Base-by-base conservation (phyloP, 257 asterid species). In the Solanum boliviense region DNA sequence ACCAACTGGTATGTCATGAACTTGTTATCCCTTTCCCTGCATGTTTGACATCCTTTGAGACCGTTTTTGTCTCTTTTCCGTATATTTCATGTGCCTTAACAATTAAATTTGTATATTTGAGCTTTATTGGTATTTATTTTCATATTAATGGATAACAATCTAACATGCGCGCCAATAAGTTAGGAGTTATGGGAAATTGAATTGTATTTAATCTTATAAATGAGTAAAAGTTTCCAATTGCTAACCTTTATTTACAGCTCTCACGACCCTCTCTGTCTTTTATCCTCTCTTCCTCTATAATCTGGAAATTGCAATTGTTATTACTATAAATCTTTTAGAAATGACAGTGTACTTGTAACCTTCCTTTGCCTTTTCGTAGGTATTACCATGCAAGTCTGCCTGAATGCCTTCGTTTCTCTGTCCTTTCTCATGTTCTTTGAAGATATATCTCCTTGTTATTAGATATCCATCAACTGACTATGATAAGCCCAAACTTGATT, bases 1-100 rank as follows among this genome's bases (percentile, higher is more conserved):
- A 92, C 91, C 97, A 95, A 92, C 92, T 97, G 98, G 99, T 95
- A 94, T 78, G 95, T 83, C 67, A 8, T 65, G 78, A 72, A 78
- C 20, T 81, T 81, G 20, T 46, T 27, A 39, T 46, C 68, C 68
- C 35, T 16, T 44, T 44, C 29, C 10, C 68, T 2, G 3, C 11
- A 46, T 46, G 65, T 46, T 5, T 81, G 68, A 29, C 65, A 46
- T 81, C 21, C 41, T 81, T 31, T 81, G 34, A 81, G 10, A 16
- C 27, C 20, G 0, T 1, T 81, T 81, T 5, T 68, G 68, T 46
- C 27, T 16, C 41, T 46, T 81, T 11, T 3, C 85, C 15, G 0
- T 29, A 27, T 46, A 46, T 81, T 16, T 79, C 52, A 46, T 81
- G 6, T 81, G 36, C 29, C 18, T 46, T 46, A 9, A 81, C 85